These are phyloP conservation scores for Marasmius fiardii DNA, from an alignment of 1,284 basidiomycete species.

Conservation along the genomic window DNA sequence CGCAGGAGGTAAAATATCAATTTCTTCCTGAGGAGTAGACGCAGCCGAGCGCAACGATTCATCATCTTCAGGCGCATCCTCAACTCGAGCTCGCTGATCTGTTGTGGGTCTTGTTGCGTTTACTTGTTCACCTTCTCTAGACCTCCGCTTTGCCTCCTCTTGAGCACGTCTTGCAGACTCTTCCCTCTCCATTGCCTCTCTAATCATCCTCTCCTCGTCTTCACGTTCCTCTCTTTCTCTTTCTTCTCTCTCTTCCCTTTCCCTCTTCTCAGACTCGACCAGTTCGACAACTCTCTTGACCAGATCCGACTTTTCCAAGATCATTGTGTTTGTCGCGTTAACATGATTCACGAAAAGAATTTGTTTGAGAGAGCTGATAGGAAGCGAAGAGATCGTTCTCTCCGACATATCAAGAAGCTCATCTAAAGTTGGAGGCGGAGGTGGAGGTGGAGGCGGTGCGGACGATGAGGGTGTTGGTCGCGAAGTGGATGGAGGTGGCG, in stretches of 20 bases:
- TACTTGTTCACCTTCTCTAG: constrained; percentile 12
- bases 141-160: constrained; percentile 13
- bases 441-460: constrained; percentile 26
- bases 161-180: constrained; percentile 7
- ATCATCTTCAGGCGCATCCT: constrained; percentile 11
- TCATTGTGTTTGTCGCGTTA: constrained; percentile 38
- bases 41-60: constrained; percentile 1
- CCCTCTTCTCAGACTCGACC: constrained; percentile 62
- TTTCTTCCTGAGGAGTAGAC: not conserved
- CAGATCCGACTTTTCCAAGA: constrained; percentile 74
- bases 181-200: constrained; percentile 20
- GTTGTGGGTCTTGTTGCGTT: not conserved
- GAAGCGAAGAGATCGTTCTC: constrained; percentile 53
- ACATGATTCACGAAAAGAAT: constrained; percentile 77
- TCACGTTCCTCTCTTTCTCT: constrained; percentile 33
- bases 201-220: constrained; percentile 31
- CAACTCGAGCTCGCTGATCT: not conserved
- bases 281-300: constrained; percentile 65
- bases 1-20: not conserved
- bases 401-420: constrained; percentile 61
- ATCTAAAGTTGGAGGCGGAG: constrained; percentile 42
- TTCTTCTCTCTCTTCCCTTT: constrained; percentile 50
- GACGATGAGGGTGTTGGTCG: constrained; percentile 7
- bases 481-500: constrained; percentile 14
- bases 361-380: constrained; percentile 66